Evolutionary conservation across 768 basidiomycete species (phyloP).

Genomic region (Mycena polygramma): DNA sequence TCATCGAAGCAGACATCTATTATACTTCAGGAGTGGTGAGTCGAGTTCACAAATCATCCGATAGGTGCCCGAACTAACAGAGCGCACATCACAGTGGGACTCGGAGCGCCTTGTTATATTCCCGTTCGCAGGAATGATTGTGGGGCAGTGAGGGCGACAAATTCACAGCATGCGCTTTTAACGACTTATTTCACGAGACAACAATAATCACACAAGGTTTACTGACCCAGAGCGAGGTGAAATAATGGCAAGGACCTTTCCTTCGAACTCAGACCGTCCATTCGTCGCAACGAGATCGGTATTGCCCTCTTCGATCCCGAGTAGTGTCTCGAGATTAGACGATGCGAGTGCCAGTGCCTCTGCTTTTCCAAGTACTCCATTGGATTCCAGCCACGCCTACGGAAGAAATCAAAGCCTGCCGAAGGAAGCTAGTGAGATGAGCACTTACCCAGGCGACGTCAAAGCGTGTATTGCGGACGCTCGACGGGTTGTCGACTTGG

Average conservation of each 20-base stretch:
- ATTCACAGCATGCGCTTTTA: no score
- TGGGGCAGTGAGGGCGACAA: no score
- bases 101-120: conserved; percentile 38
- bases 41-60: conserved; percentile 15
- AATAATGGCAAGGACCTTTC: conserved; percentile 55
- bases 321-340: conserved; percentile 57
- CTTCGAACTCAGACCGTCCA: conserved; percentile 53
- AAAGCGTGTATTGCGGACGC: conserved; percentile 77
- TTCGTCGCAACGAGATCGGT: conserved; percentile 54
- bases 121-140: conserved; percentile 22
- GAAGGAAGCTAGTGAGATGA: background rate
- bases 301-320: conserved; percentile 50
- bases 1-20: conserved; percentile 54
- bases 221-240: conserved; percentile 33
- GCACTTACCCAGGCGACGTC: conserved; percentile 67
- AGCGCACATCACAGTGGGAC: conserved; percentile 37
- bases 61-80: background rate
- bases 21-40: conserved; percentile 56
- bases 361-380: conserved; percentile 50
- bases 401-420: background rate
- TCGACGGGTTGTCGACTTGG: conserved; percentile 63
- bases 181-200: no score
- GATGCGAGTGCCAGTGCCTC: conserved; percentile 55
- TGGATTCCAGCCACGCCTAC: conserved; percentile 56
- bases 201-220: background rate